A percentile compares a stretch with the other conserved stretches of the same genome.
Conservation (phyloP, 2,329 filamentous ascomycete species). For the Cytospora paraplurivora region DNA sequence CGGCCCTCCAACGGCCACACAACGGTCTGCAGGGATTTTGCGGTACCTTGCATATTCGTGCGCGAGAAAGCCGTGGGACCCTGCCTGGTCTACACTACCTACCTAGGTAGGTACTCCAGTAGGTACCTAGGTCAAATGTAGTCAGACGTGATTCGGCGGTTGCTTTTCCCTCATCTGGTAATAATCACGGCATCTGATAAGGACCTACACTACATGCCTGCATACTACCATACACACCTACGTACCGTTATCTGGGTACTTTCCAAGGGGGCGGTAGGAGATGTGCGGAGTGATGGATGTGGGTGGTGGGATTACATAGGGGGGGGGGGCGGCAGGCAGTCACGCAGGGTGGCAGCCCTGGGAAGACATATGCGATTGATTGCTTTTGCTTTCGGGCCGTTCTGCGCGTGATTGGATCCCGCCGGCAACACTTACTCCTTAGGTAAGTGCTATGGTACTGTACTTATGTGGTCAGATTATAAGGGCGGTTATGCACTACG, state of each 20-base stretch:
- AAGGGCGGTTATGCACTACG: background rate
- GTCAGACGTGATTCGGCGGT: background rate
- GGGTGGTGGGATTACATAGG: background rate
- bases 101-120: background rate
- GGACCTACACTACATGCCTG: background rate
- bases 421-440: constrained; percentile 5
- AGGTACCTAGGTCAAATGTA: background rate
- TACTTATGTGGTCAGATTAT: background rate
- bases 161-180: background rate
- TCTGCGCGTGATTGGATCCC: constrained; percentile 9
- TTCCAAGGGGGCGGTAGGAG: background rate
- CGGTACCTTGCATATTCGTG: constrained; percentile 25
- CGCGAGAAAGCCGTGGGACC: constrained; percentile 5
- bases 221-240: background rate
- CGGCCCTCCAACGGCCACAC: too few relatives aligned
- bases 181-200: background rate
- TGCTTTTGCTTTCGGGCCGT: constrained; percentile 10
- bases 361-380: background rate
- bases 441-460: too few relatives aligned
- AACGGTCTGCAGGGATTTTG: constrained; percentile 12
- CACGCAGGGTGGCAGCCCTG: too few relatives aligned
- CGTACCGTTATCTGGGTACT: background rate
- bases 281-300: background rate
- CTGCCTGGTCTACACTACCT: too few relatives aligned
- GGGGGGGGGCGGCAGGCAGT: too few relatives aligned